Percentiles rank a stretch among this genome's conserved stretches.
Evolutionary conservation across 2,329 filamentous ascomycete genomes (phyloP).

Genomic region (Periconia sp.): DNA sequence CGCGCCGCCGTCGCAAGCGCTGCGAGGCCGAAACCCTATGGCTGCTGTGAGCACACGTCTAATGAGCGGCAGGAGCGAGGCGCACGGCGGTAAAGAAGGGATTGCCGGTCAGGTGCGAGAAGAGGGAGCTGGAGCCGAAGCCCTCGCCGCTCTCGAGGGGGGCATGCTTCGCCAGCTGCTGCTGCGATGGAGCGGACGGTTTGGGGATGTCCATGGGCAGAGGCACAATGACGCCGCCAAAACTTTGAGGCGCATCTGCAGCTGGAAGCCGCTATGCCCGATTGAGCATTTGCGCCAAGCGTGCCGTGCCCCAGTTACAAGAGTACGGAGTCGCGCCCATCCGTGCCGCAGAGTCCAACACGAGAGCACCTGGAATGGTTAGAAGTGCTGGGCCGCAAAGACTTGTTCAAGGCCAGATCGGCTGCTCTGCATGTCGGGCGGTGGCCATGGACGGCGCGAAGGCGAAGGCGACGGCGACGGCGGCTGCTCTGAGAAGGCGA

Average conservation of each 20-base stretch:
- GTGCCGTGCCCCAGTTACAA: not conserved
- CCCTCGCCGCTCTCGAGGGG: constrained; percentile 35
- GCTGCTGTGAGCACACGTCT: constrained; percentile 37
- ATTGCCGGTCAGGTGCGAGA: constrained; percentile 55
- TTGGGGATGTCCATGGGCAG: constrained; percentile 43
- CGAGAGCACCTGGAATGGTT: no score
- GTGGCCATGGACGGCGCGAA: no score
- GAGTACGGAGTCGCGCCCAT: constrained; percentile 4
- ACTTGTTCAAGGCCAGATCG: no score
- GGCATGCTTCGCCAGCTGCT: constrained; percentile 46
- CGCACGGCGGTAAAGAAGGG: constrained; percentile 62
- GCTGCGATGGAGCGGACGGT: constrained; percentile 34
- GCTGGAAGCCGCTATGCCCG: constrained; percentile 11
- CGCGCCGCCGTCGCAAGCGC: constrained; percentile 82
- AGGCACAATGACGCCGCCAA: constrained; percentile 8
- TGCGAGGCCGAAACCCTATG: constrained; percentile 83
- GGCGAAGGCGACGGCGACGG: no score
- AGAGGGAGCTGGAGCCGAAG: constrained; percentile 48
- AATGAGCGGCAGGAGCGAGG: constrained; percentile 53
- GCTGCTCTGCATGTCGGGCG: no score
- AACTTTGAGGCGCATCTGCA: constrained; percentile 13
- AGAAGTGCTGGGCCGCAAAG: no score
- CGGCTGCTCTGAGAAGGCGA: no score
- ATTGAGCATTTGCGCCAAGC: constrained; percentile 12
- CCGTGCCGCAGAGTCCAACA: not conserved